Evolutionary conservation across 306 rosid species (phyloP).

Genomic region (Oemleria cerasiformis): DNA sequence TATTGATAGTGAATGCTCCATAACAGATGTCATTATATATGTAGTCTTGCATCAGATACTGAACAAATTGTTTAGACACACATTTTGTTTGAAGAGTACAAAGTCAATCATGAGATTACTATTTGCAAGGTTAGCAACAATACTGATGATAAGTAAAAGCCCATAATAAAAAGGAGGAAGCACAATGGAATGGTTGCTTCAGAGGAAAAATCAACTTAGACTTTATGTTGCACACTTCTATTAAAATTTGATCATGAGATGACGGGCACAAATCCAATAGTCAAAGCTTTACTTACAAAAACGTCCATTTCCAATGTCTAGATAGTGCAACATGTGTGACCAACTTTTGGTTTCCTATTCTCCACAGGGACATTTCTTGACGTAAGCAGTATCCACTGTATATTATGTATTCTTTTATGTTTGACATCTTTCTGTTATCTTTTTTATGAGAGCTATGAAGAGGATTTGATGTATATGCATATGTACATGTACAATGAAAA

Average conservation of each 20-base stretch:
- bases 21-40: constrained; percentile 1
- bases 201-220: background rate
- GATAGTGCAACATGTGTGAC: background rate
- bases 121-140: background rate
- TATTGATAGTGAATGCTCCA: background rate
- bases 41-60: constrained; percentile 3
- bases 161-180: constrained; percentile 1
- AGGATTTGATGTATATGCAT: constrained; percentile 11
- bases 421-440: too few relatives aligned
- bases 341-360: background rate
- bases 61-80: background rate
- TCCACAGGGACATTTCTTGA: background rate
- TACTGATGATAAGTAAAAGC: background rate
- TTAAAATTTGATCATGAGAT: constrained; percentile 1
- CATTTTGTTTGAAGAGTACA: background rate
- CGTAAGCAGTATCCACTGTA: background rate
- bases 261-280: background rate
- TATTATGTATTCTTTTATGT: background rate
- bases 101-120: background rate
- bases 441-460: too few relatives aligned
- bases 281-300: background rate
- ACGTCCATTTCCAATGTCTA: background rate
- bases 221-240: background rate
- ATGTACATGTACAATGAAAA: constrained; percentile 2
- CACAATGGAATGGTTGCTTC: background rate